Conservation (phyloP, 139 green algal genomes). For the Chlamydomonas sp. region DNA sequence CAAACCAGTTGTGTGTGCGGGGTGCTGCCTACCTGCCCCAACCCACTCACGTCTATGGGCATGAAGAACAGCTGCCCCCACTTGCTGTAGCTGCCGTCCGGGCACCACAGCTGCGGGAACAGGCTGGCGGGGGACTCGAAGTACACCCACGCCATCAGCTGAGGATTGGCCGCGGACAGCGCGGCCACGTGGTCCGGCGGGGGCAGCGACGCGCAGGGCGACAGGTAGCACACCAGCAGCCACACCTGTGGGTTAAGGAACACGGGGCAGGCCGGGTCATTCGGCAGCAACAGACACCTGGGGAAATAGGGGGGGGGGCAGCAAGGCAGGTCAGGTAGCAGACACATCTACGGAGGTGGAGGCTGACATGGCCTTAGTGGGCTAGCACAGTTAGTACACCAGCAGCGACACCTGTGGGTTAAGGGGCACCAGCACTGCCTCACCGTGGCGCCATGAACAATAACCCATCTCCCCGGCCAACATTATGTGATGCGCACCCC, state of each 20-base stretch:
- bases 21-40: background rate
- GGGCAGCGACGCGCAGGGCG: background rate
- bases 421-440: too few relatives aligned
- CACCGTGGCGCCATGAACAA: too few relatives aligned
- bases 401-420: too few relatives aligned
- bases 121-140: background rate
- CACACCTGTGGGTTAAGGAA: background rate
- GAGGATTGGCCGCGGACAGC: background rate
- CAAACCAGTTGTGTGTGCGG: too few relatives aligned
- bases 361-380: too few relatives aligned
- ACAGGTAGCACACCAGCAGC: background rate
- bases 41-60: background rate
- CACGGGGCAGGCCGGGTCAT: background rate
- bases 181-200: background rate
- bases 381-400: too few relatives aligned
- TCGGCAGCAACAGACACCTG: background rate
- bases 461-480: too few relatives aligned
- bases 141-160: background rate
- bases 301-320: background rate
- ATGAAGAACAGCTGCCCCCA: background rate
- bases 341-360: too few relatives aligned
- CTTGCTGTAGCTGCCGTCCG: too few relatives aligned
- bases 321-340: too few relatives aligned
- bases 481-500: too few relatives aligned
- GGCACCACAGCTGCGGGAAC: background rate